These are phyloP conservation scores for Coffea eugenioides DNA, from an alignment of 257 asterid genomes.

Conservation along the genomic window DNA sequence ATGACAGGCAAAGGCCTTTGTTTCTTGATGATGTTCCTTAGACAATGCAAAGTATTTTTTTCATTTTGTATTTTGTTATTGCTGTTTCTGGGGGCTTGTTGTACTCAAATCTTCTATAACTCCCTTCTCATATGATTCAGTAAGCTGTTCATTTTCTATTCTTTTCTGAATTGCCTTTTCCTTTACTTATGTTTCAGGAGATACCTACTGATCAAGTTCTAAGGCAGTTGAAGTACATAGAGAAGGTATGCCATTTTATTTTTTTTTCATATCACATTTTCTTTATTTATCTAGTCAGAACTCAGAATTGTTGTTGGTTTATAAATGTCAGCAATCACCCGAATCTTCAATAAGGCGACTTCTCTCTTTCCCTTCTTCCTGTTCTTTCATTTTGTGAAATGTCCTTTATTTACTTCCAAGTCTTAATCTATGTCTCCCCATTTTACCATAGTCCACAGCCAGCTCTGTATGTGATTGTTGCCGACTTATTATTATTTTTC, in stretches of 20 bases:
- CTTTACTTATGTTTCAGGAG: slow-evolving; percentile 57
- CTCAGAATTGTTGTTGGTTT: slow-evolving; percentile 32
- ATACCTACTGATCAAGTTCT: slow-evolving; percentile 70
- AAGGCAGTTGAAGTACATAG: slow-evolving; percentile 77
- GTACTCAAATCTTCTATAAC: not conserved
- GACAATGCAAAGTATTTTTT: not conserved
- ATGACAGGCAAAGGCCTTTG: not conserved
- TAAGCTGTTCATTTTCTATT: slow-evolving; percentile 4
- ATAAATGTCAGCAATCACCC: not conserved
- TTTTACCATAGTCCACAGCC: not conserved
- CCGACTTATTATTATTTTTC: not conserved
- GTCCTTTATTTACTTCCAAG: not conserved
- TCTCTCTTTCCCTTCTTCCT: not conserved
- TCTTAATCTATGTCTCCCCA: not conserved
- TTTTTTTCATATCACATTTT: not conserved
- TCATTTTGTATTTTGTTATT: not conserved
- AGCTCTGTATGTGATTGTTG: not conserved
- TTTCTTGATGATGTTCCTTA: not conserved
- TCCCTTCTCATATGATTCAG: slow-evolving; percentile 1
- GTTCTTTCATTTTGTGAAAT: not conserved
- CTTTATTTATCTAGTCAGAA: slow-evolving; percentile 1
- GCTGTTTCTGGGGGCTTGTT: not conserved
- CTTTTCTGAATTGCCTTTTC: not conserved
- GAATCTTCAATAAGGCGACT: not conserved
- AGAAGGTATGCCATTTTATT: slow-evolving; percentile 52